phyloP scores from a whole-genome alignment of 2,329 filamentous ascomycete species.

The Tolypocladium endophyticum region DNA sequence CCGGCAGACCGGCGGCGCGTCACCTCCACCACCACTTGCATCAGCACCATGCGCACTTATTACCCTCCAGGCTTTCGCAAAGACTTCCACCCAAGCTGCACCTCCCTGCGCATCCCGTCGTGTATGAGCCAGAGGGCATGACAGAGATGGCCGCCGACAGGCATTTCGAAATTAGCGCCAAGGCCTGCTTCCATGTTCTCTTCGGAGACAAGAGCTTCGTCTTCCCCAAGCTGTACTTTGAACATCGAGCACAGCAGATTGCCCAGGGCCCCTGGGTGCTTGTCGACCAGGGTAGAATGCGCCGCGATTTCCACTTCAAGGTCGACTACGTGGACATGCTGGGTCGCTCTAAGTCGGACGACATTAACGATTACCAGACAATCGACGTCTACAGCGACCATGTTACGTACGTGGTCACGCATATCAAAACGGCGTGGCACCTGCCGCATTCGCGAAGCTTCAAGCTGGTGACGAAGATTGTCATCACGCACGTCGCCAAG shows the following conservation, averaged over 20 bases:
- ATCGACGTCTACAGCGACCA: constrained; percentile 79
- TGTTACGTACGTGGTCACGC: constrained; percentile 53
- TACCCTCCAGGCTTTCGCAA: constrained; percentile 19
- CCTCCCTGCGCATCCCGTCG: constrained; percentile 67
- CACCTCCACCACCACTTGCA: constrained; percentile 20
- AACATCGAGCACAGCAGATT: constrained; percentile 68
- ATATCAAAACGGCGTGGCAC: constrained; percentile 64
- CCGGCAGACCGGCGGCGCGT: constrained; percentile 24
- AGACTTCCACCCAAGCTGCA: constrained; percentile 59
- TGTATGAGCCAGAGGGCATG: constrained; percentile 78
- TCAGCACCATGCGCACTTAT: constrained; percentile 13
- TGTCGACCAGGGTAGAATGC: constrained; percentile 59
- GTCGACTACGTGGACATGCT: constrained; percentile 58
- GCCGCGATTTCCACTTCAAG: constrained; percentile 71
- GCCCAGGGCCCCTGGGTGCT: constrained; percentile 78
- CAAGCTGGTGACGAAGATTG: constrained; percentile 76
- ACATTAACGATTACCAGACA: constrained; percentile 71
- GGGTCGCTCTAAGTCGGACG: constrained; percentile 46
- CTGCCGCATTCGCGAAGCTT: constrained; percentile 73
- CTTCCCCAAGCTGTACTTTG: constrained; percentile 83
- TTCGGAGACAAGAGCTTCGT: constrained; percentile 95
- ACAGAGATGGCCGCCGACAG: constrained; percentile 64
- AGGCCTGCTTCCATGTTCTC: constrained; percentile 89
- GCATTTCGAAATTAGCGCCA: constrained; percentile 82
- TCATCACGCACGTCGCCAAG: constrained; percentile 89